Conservation (phyloP, 495 filamentous ascomycete genomes). For the Penicillium samsonianum region DNA sequence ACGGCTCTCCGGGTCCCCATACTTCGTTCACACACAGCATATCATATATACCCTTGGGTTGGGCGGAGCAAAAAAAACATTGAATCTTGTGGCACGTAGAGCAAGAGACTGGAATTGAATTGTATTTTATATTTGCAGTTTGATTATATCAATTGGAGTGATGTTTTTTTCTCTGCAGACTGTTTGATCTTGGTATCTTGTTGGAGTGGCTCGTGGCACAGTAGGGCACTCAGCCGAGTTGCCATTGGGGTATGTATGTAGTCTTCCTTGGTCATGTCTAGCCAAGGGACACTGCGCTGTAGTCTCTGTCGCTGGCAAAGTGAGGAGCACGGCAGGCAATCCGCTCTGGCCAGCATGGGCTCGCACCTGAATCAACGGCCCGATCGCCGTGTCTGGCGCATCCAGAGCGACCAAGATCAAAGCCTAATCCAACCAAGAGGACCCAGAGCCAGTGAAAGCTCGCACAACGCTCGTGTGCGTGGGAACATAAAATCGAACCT, state of each 20-base stretch:
- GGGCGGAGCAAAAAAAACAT: slow-evolving; percentile 27
- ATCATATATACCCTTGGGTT: slow-evolving; percentile 42
- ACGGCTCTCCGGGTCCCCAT: slow-evolving; percentile 12
- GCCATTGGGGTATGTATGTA: neutral
- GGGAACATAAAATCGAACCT: neutral
- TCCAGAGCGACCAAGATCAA: neutral
- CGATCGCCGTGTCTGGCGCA: neutral
- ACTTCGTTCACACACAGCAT: slow-evolving; percentile 28
- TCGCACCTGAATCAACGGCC: neutral
- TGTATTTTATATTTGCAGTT: slow-evolving; percentile 24
- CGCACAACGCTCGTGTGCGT: slow-evolving; percentile 7
- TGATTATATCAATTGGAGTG: slow-evolving; percentile 15
- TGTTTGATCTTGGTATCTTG: slow-evolving; percentile 1
- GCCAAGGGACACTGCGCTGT: neutral
- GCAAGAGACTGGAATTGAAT: slow-evolving; percentile 24
- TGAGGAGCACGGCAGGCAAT: neutral
- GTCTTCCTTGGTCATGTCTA: neutral
- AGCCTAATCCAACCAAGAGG: neutral
- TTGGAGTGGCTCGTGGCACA: neutral
- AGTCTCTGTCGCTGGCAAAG: neutral
- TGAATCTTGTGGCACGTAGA: slow-evolving; percentile 25
- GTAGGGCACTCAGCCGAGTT: neutral
- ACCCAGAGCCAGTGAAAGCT: neutral
- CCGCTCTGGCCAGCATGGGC: neutral
- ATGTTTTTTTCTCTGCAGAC: slow-evolving; percentile 8